phyloP scores from a whole-genome alignment of 2,329 filamentous ascomycete genomes.

The Colletotrichum horii region DNA sequence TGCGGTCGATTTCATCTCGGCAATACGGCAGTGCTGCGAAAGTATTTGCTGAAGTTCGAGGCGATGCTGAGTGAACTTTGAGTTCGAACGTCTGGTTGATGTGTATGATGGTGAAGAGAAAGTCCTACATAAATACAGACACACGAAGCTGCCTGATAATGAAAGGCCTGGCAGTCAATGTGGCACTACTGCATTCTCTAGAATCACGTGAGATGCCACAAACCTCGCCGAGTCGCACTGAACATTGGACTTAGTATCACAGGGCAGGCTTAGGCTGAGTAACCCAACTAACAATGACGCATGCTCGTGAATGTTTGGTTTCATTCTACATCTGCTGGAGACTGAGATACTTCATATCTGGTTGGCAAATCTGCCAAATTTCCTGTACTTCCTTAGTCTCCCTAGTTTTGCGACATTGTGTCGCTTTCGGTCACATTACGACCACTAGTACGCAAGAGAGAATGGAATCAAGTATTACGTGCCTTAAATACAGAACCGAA shows the following conservation, averaged over 20 bases:
- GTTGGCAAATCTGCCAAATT: not conserved
- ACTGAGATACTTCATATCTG: not conserved
- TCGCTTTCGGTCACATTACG: fast-evolving
- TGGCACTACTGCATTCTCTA: not conserved
- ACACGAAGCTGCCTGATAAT: not conserved
- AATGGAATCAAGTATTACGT: not conserved
- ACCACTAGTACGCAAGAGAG: not conserved
- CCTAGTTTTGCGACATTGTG: not conserved
- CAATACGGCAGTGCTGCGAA: not conserved
- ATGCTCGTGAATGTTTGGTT: not conserved
- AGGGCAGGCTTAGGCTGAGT: not conserved
- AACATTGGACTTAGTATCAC: not conserved
- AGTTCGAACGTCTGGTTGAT: not conserved
- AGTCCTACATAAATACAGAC: not conserved
- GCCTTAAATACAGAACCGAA: not conserved
- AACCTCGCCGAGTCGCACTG: not conserved
- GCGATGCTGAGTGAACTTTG: not conserved
- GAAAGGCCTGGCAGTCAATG: not conserved
- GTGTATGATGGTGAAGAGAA: not conserved
- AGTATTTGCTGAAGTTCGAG: not conserved
- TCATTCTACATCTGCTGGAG: not conserved
- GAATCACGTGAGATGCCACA: not conserved
- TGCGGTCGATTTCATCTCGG: not conserved
- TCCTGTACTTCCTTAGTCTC: not conserved
- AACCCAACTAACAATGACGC: not conserved